These are phyloP conservation scores for Cerrena zonata DNA, from an alignment of 1,284 basidiomycete species.

Conservation along the genomic window DNA sequence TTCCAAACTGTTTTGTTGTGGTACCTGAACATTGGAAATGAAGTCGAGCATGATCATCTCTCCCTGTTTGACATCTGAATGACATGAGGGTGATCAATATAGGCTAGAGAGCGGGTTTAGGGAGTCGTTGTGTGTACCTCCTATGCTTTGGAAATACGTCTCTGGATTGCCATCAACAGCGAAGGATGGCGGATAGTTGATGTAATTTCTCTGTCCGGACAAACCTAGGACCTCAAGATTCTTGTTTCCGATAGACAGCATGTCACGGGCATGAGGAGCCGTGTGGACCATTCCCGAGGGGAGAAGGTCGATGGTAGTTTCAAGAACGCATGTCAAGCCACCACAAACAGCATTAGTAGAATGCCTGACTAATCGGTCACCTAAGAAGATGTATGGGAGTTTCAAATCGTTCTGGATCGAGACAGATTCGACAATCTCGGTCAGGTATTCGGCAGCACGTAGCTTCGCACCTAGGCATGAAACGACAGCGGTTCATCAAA, in stretches of 20 bases:
- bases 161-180: constrained; percentile 48
- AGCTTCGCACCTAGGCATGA: constrained; percentile 23
- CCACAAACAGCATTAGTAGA: constrained; percentile 48
- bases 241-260: constrained; percentile 37
- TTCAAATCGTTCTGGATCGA: constrained; percentile 8
- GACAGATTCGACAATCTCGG: constrained; percentile 25
- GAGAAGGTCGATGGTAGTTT: constrained; percentile 48
- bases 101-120: too few relatives aligned
- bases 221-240: constrained; percentile 33
- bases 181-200: constrained; percentile 42
- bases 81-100: too few relatives aligned
- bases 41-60: neutral
- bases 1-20: constrained; percentile 16
- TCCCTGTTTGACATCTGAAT: too few relatives aligned
- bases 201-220: constrained; percentile 33
- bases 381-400: constrained; percentile 19
- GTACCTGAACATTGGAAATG: neutral
- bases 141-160: constrained; percentile 47
- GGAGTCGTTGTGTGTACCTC: too few relatives aligned
- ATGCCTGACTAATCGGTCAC: constrained; percentile 11
- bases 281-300: constrained; percentile 26
- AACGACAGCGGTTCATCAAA: neutral
- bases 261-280: constrained; percentile 28
- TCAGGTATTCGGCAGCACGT: constrained; percentile 37
- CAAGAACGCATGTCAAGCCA: constrained; percentile 42